Percentiles rank a stretch among this genome's conserved stretches.
Conservation (phyloP, 2,329 filamentous ascomycete genomes). For the Catunica adiposa region DNA sequence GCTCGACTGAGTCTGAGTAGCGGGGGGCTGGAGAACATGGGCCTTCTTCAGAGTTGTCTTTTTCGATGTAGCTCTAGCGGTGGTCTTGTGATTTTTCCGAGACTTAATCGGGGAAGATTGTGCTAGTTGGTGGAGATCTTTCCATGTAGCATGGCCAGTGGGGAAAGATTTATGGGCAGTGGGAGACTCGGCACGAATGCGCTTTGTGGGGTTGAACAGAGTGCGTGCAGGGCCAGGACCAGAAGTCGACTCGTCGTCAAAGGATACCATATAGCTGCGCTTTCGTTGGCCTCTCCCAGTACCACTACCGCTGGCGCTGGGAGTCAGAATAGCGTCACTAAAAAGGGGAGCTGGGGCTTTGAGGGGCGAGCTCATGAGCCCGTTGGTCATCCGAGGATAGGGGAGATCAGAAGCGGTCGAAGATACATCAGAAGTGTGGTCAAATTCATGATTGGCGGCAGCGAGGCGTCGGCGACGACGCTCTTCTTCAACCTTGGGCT, state of each 20-base stretch:
- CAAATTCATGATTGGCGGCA: constrained; percentile 35
- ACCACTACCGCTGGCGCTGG: constrained; percentile 49
- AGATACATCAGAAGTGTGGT: constrained; percentile 72
- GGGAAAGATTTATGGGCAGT: constrained; percentile 39
- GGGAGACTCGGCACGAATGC: constrained; percentile 47
- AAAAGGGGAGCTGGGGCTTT: constrained; percentile 54
- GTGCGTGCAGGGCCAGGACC: constrained; percentile 9
- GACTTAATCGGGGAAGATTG: constrained; percentile 78
- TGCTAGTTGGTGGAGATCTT: constrained; percentile 55
- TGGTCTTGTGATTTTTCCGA: constrained; percentile 11
- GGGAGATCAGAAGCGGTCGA: constrained; percentile 66
- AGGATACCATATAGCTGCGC: constrained; percentile 43
- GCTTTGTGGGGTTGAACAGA: constrained; percentile 44
- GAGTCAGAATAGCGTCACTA: constrained; percentile 57
- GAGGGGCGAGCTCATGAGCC: constrained; percentile 70
- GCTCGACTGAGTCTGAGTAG: not conserved
- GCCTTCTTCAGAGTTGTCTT: not conserved
- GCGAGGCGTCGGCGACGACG: constrained; percentile 52
- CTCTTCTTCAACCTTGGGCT: constrained; percentile 68
- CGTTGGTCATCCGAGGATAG: constrained; percentile 38
- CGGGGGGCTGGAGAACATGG: constrained; percentile 5
- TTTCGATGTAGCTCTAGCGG: not conserved
- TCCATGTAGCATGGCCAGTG: constrained; percentile 50
- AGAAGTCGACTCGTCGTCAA: constrained; percentile 30
- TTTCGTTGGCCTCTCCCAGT: constrained; percentile 32